Evolutionary conservation across 116 monocot species (phyloP).

Genomic region (Papilionanthe hybrid): DNA sequence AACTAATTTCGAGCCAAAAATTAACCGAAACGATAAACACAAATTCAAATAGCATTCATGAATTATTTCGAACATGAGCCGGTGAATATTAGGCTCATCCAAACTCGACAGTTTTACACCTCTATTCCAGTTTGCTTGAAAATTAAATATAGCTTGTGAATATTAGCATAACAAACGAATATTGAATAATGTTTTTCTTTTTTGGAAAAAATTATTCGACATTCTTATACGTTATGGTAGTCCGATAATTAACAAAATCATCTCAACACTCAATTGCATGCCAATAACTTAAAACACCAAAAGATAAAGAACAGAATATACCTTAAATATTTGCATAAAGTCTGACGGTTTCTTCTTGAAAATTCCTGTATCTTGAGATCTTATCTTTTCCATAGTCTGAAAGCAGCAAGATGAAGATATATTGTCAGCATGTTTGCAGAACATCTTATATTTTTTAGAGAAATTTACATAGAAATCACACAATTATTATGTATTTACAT

Average conservation of each 20-base stretch:
- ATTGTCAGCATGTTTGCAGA: neutral
- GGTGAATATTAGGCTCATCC: no score
- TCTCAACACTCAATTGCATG: slow-evolving; percentile 1
- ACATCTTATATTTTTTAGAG: neutral
- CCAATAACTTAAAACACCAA: neutral
- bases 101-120: no score
- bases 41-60: no score
- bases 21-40: no score
- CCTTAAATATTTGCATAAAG: slow-evolving; percentile 95
- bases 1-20: no score
- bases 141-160: neutral
- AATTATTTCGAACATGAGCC: no score
- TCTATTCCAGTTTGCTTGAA: no score
- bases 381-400: slow-evolving; percentile 86
- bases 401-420: slow-evolving; percentile 8
- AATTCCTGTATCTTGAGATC: slow-evolving; percentile 67
- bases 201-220: neutral
- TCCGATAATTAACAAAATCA: neutral
- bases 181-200: neutral
- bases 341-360: slow-evolving; percentile 91
- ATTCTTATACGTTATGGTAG: neutral
- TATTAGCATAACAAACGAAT: neutral
- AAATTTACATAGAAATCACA: no score
- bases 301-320: slow-evolving; percentile 14
- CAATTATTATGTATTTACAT: no score